Conservation (phyloP, 2,329 filamentous ascomycete genomes). For the Phoma sp. region DNA sequence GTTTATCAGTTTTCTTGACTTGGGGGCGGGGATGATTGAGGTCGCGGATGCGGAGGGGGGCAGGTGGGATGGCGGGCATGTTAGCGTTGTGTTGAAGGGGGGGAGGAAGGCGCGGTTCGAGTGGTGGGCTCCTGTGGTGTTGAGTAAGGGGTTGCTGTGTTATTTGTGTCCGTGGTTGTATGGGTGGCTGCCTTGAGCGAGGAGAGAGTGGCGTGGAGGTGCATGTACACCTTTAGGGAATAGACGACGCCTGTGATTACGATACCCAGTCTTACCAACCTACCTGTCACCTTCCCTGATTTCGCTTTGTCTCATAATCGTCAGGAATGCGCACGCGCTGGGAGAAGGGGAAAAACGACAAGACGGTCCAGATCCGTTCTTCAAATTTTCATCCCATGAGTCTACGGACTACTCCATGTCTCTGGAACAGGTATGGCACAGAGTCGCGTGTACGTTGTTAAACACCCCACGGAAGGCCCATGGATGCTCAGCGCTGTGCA, state of each 20-base stretch:
- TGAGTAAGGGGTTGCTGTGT: constrained; percentile 10
- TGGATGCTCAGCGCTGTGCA: neutral
- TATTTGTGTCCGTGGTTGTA: constrained; percentile 11
- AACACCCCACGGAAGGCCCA: neutral
- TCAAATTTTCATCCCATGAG: too few species aligned
- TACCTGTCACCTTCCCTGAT: too few species aligned
- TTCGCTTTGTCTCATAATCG: too few species aligned
- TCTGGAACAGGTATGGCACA: neutral
- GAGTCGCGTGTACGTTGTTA: neutral
- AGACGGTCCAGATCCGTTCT: too few species aligned
- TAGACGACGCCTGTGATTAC: too few species aligned
- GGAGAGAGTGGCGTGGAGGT: neutral
- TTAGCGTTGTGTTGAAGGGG: constrained; percentile 14
- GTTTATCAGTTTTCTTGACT: constrained; percentile 53
- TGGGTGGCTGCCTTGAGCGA: neutral
- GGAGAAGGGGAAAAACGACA: too few species aligned
- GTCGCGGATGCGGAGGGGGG: constrained; percentile 41
- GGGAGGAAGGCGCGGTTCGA: constrained; percentile 10
- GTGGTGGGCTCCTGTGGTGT: constrained; percentile 9
- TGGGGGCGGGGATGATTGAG: constrained; percentile 59
- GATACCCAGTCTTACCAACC: too few species aligned
- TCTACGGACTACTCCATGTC: neutral
- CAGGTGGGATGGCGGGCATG: constrained; percentile 11
- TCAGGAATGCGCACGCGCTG: too few species aligned
- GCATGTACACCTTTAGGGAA: too few species aligned